Evolutionary conservation across 2,329 filamentous ascomycete species (phyloP), one percentile per base, ranked within the genome.

Genomic region (Alternaria tenuissima): DNA sequence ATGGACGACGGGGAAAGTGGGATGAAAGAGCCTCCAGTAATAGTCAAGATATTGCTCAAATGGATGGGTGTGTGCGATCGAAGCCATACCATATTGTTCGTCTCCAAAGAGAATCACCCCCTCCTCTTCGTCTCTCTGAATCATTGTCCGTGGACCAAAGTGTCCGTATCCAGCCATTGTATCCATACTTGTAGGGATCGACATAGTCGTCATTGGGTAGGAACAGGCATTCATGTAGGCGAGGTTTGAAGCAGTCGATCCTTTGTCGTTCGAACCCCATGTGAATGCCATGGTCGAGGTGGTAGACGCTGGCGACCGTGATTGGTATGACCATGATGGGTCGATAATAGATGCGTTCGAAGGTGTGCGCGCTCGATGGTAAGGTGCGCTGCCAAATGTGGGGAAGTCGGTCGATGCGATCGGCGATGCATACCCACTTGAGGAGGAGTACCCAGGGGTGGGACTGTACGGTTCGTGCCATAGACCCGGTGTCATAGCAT

Each of bases 11-110:
- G 81, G 80, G 71, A 79, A 81, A 65, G 75, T 64, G 64, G 81
- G 78, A 72, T 83, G 80, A 67, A 82, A 78, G 65, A 74, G 72
- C 63, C 73, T 77, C 81, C 81, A 83, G 73, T 79, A 83, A 67
- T 78, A 76, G 59, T 79, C 73, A 63, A 83, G 74, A 74, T 79
- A 81, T 62, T 79, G 73, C 56, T 79, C 69, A 73, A 69, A 78
- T 48, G 72, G 69, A 61, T 73, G 71, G 59, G 66, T 70, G 66
- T 74, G 62, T 59, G 68, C 61, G 52, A 72, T 56, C 68, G 73
- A 71, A 70, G 70, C 72, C 76, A 76, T 78, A 77, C 75, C 76
- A 68, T 77, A 77, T 63, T 69, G 66, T 63, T 78, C 69, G 41
- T 74, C 69, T 56, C 74, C 70, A 59, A 78, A 79, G 63, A 79